Conservation (phyloP, 2,329 filamentous ascomycete genomes). For the Coniella lustricola region DNA sequence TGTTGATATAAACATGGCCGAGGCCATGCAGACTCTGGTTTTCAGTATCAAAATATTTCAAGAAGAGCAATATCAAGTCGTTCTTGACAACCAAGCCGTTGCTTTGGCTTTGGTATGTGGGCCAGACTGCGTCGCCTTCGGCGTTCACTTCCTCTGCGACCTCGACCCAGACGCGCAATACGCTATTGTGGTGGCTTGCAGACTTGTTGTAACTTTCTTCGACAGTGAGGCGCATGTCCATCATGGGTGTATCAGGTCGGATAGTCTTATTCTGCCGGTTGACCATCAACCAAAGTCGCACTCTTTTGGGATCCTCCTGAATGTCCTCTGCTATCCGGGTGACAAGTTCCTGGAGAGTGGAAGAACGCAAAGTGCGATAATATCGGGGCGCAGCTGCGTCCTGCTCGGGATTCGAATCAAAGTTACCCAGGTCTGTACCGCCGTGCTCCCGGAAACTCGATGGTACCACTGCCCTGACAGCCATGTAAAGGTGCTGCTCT, state of each 20-base stretch:
- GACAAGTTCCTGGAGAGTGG: slow-evolving; percentile 69
- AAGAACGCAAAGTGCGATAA: slow-evolving; percentile 69
- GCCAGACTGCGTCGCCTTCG: slow-evolving; percentile 68
- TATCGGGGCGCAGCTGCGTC: slow-evolving; percentile 63
- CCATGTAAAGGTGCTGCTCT: slow-evolving; percentile 89
- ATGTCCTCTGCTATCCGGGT: slow-evolving; percentile 64
- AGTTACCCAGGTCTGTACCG: slow-evolving; percentile 73
- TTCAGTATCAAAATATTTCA: slow-evolving; percentile 85
- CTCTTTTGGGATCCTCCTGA: slow-evolving; percentile 56
- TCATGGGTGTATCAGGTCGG: slow-evolving; percentile 80
- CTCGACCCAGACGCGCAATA: slow-evolving; percentile 84
- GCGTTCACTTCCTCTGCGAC: slow-evolving; percentile 57
- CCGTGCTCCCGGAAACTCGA: slow-evolving; percentile 74
- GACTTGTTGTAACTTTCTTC: slow-evolving; percentile 57
- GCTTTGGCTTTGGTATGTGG: slow-evolving; percentile 51
- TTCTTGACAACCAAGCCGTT: slow-evolving; percentile 52
- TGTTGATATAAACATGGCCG: slow-evolving; percentile 80
- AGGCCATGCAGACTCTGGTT: slow-evolving; percentile 68
- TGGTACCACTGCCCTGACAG: slow-evolving; percentile 73
- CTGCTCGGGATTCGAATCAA: slow-evolving; percentile 48
- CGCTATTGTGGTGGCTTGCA: slow-evolving; percentile 56
- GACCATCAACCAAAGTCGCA: slow-evolving; percentile 95
- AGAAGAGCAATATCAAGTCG: slow-evolving; percentile 71
- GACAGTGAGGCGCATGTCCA: slow-evolving; percentile 67
- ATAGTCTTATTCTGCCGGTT: slow-evolving; percentile 97